phyloP scores from a whole-genome alignment of 768 basidiomycete genomes.

The Mycena metata region DNA sequence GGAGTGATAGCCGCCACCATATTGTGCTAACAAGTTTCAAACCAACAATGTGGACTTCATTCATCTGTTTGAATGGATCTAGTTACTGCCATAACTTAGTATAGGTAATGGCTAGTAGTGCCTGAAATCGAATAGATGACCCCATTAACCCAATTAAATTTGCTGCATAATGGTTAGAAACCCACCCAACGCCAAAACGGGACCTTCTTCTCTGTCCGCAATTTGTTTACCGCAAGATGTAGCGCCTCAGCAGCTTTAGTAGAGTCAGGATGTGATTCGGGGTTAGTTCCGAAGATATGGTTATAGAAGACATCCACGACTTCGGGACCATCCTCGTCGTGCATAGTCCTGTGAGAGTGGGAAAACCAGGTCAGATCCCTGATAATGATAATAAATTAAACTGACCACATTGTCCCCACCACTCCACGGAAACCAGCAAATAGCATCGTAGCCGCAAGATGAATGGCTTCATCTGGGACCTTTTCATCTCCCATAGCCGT shows the following conservation, averaged over 20 bases:
- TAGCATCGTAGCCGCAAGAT: slow-evolving; percentile 19
- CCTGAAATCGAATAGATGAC: slow-evolving; percentile 16
- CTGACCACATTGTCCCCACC: slow-evolving; percentile 24
- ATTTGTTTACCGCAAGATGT: slow-evolving; percentile 21
- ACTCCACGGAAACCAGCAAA: slow-evolving; percentile 20
- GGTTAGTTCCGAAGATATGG: slow-evolving; percentile 7
- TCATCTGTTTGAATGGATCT: slow-evolving; percentile 21
- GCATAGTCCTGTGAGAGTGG: slow-evolving; percentile 16
- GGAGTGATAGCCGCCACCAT: too few relatives aligned
- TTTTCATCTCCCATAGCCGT: slow-evolving; percentile 25
- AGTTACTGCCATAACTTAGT: slow-evolving; percentile 20
- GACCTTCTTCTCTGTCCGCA: slow-evolving; percentile 25
- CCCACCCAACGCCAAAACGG: slow-evolving; percentile 24
- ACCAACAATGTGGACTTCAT: slow-evolving; percentile 12
- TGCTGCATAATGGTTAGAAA: slow-evolving; percentile 14
- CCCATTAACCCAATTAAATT: slow-evolving; percentile 19
- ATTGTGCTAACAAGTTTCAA: slow-evolving; percentile 19
- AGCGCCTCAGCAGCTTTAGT: slow-evolving; percentile 17
- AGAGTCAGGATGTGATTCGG: slow-evolving; percentile 11
- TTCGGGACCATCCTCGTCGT: slow-evolving; percentile 19
- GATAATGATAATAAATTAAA: slow-evolving; percentile 13
- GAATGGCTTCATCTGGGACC: slow-evolving; percentile 24
- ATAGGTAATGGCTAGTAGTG: slow-evolving; percentile 16
- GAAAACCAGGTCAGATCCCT: slow-evolving; percentile 8
- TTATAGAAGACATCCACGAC: slow-evolving; percentile 17